A percentile compares a stretch with the other conserved stretches of the same genome.
These are phyloP conservation scores for Phytopythium ostracodes DNA, from an alignment of 352 stramenopile genomes.

Conservation along the genomic window DNA sequence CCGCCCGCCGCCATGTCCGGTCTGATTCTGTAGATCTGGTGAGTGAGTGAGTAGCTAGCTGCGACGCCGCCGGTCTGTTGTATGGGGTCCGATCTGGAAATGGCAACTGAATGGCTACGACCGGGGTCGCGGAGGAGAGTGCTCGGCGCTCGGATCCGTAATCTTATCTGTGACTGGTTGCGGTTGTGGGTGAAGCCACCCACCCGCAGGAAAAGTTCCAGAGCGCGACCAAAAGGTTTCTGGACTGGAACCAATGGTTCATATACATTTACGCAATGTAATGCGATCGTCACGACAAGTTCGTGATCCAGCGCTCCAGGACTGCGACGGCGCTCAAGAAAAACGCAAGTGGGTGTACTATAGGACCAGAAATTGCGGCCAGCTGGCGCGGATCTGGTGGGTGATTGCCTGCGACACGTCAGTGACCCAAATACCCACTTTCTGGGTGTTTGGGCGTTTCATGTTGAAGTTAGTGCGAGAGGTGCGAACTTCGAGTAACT, in stretches of 20 bases:
- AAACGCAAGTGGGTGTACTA: background rate
- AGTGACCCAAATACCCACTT: background rate
- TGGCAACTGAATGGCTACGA: conserved; percentile 1
- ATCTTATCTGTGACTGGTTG: conserved; percentile 10
- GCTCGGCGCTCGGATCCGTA: background rate
- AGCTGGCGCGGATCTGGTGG: background rate
- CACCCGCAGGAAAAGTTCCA: background rate
- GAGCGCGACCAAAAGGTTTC: background rate
- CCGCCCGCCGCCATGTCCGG: conserved; percentile 28
- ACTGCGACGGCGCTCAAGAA: background rate
- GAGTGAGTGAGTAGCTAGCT: conserved; percentile 1
- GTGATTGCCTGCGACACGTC: too few relatives aligned
- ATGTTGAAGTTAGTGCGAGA: too few relatives aligned
- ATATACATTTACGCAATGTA: background rate
- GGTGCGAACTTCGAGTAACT: too few relatives aligned
- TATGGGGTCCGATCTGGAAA: conserved; percentile 7
- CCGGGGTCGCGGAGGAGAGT: background rate
- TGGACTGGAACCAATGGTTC: background rate
- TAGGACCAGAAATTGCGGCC: background rate
- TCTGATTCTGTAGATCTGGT: too few relatives aligned
- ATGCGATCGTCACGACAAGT: background rate
- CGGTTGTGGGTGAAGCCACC: conserved; percentile 7
- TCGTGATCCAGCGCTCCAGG: background rate
- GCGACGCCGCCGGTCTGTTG: too few relatives aligned
- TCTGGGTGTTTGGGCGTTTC: background rate